phyloP scores from a whole-genome alignment of 495 filamentous ascomycete genomes.

The Hypomontagnella submonticulosa region DNA sequence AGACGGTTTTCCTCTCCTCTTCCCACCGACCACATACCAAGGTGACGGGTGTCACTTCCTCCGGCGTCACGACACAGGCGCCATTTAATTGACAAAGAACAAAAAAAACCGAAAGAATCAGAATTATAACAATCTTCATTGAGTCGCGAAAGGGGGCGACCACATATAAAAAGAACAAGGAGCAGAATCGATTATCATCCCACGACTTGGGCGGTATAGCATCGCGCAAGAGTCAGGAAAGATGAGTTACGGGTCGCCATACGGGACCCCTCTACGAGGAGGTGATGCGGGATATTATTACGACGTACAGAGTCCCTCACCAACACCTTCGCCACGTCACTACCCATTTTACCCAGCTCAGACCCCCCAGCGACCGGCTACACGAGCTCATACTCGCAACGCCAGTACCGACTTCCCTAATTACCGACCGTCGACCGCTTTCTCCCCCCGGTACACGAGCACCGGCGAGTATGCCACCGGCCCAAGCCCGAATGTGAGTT shows the following conservation, averaged over 20 bases:
- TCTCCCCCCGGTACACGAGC: slow-evolving; percentile 63
- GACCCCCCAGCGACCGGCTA: slow-evolving; percentile 59
- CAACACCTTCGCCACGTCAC: slow-evolving; percentile 62
- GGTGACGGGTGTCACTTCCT: slow-evolving; percentile 64
- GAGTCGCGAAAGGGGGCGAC: slow-evolving; percentile 38
- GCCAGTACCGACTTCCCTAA: slow-evolving; percentile 54
- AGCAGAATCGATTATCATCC: slow-evolving; percentile 11
- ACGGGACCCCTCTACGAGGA: slow-evolving; percentile 55
- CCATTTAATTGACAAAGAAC: slow-evolving; percentile 43
- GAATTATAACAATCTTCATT: slow-evolving; percentile 30
- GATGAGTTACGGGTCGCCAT: slow-evolving; percentile 61
- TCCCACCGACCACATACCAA: slow-evolving; percentile 67
- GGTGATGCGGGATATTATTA: slow-evolving; percentile 52
- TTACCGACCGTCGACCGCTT: slow-evolving; percentile 52
- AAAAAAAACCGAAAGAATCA: slow-evolving; percentile 36
- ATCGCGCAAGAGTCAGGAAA: slow-evolving; percentile 50
- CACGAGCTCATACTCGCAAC: slow-evolving; percentile 58
- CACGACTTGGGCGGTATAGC: slow-evolving; percentile 32
- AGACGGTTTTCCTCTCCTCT: slow-evolving; percentile 61
- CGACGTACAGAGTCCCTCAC: slow-evolving; percentile 60
- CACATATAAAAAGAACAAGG: slow-evolving; percentile 25
- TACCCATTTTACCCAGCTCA: slow-evolving; percentile 57
- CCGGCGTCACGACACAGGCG: slow-evolving; percentile 61
- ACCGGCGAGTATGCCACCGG: slow-evolving; percentile 67
- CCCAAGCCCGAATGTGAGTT: slow-evolving; percentile 63